Percentiles rank a stretch among this genome's conserved stretches.
Evolutionary conservation across 306 rosid genomes (phyloP).

Genomic region (Crotalaria pallida): DNA sequence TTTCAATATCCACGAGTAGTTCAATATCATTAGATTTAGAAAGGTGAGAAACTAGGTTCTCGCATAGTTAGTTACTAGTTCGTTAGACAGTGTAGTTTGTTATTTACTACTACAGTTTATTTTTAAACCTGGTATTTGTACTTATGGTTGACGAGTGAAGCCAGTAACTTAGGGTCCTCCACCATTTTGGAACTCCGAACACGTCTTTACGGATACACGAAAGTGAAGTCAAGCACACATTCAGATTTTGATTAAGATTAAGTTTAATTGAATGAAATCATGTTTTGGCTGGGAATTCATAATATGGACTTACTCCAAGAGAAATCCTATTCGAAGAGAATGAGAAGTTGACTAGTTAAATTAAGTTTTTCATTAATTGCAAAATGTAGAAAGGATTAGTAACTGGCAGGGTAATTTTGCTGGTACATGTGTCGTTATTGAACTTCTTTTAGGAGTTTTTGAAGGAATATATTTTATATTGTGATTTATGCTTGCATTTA

Average conservation of each 20-base stretch:
- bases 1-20: background rate
- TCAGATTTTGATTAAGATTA: background rate
- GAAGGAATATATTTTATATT: conserved; percentile 3
- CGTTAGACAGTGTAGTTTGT: too few species aligned
- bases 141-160: too few species aligned
- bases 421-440: background rate
- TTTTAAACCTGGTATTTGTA: too few species aligned
- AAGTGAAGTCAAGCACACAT: background rate
- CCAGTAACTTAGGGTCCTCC: background rate
- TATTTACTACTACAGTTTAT: too few species aligned
- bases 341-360: background rate
- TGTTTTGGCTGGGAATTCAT: background rate
- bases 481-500: background rate
- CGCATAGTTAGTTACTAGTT: too few species aligned
- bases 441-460: background rate
- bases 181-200: background rate
- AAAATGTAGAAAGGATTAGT: background rate
- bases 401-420: conserved; percentile 3
- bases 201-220: background rate
- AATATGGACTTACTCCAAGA: background rate
- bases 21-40: background rate
- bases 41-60: background rate
- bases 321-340: background rate
- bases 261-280: background rate
- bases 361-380: background rate